These are phyloP conservation scores for Thraustochytrium striatum DNA, from an alignment of 352 stramenopile species.

Conservation along the genomic window DNA sequence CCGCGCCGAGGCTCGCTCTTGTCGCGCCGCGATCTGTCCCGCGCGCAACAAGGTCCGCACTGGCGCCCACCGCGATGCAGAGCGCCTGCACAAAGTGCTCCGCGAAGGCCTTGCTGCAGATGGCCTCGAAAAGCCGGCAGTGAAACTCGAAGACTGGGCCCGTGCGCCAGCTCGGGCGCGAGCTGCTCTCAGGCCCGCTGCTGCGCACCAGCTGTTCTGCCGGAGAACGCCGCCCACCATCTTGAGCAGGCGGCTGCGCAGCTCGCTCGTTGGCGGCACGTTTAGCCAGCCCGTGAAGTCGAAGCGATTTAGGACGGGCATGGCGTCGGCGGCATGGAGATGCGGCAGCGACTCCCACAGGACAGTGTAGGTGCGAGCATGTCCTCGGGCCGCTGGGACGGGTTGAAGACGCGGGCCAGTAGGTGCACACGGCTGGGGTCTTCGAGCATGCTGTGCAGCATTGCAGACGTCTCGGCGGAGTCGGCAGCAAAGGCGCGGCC, in stretches of 20 bases:
- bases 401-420: background rate
- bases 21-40: background rate
- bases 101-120: background rate
- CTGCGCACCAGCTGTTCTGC: background rate
- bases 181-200: background rate
- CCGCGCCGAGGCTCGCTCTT: background rate
- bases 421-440: slow-evolving; percentile 17
- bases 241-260: background rate
- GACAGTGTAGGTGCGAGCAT: background rate
- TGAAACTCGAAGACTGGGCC: slow-evolving; percentile 28
- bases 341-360: background rate
- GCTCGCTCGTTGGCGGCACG: background rate
- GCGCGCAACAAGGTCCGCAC: background rate
- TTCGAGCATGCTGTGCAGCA: slow-evolving; percentile 26
- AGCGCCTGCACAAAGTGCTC: slow-evolving; percentile 20
- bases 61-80: background rate
- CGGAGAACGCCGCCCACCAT: slow-evolving; percentile 21
- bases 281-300: slow-evolving; percentile 23
- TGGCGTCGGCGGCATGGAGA: background rate
- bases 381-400: background rate
- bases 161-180: background rate
- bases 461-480: background rate
- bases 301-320: slow-evolving; percentile 11
- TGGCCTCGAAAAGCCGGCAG: background rate
- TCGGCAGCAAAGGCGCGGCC: background rate